Evolutionary conservation across 306 rosid genomes (phyloP), one percentile per base, ranked within the genome.

Genomic region (Biancaea sappan): DNA sequence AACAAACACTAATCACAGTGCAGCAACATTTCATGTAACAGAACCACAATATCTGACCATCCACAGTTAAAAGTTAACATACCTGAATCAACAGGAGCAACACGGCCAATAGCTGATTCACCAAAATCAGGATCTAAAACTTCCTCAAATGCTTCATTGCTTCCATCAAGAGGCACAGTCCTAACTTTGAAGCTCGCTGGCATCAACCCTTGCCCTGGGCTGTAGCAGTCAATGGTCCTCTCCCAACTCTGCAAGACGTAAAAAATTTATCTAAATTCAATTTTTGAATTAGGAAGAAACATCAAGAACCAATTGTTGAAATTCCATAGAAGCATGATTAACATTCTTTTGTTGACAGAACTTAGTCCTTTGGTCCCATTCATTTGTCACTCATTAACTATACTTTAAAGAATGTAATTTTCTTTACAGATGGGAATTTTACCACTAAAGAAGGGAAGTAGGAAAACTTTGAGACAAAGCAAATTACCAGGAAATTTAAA

Each of bases 61-160:
- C 35, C 56, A 67, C 11, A 47, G 28, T 28, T 28, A 53, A 74
- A 13, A 48, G 71, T 54, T 40, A 35, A n/a, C 72, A 65, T 79
- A 89, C 98, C 98, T 4, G 98, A 91, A 81, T 93, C 97, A 76
- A 91, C 96, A 44, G 97, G 96, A 7, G 93, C 97, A 77, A 93
- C 98, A 46, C 98, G 97, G 47, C 98, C 98, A 71, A 91, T 93
- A 53, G 98, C 97, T 18, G 97, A 91, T 88, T 93, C 98, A 69
- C 98, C 97, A 79, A 93, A 93, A 83, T 91, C 98, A 50, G 98
- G 97, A 86, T 91, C 96, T 65, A 86, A 81, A 71, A 89, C 88
- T 61, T 93, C 98, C 85, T 93, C 97, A 84, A 84, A 84, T 77
- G 80, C 88, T 80, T 81, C 90, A 72, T 79, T 73, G 74, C 82